Evolutionary conservation across 805 yeast species (phyloP).

Genomic region (Teunomyces atbi): DNA sequence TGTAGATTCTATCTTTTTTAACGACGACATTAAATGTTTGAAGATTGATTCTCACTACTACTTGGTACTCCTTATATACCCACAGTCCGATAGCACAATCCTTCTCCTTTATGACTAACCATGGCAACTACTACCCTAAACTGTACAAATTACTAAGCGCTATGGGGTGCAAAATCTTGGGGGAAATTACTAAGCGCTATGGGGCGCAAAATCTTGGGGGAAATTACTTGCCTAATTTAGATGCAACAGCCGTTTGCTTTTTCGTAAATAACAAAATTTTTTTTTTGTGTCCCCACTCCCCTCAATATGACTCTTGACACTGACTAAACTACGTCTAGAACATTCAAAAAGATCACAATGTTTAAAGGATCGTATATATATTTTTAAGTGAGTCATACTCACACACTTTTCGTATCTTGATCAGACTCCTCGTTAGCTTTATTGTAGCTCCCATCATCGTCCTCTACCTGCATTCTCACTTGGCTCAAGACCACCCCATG

Average conservation of each 20-base stretch:
- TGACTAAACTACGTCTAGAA: too few relatives aligned
- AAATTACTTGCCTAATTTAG: too few relatives aligned
- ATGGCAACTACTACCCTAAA: neutral
- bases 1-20: neutral
- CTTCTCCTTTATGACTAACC: neutral
- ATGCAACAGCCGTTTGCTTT: too few relatives aligned
- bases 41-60: too few relatives aligned
- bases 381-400: neutral
- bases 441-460: conserved; percentile 10
- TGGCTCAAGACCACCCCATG: conserved; percentile 18
- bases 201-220: too few relatives aligned
- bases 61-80: neutral
- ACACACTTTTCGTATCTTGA: neutral
- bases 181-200: too few relatives aligned
- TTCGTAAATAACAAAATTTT: too few relatives aligned
- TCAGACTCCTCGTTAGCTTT: neutral
- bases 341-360: too few relatives aligned
- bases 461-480: conserved; percentile 15
- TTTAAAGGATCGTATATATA: too few relatives aligned
- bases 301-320: too few relatives aligned
- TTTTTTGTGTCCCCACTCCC: too few relatives aligned
- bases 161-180: too few relatives aligned
- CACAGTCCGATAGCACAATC: neutral
- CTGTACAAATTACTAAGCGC: neutral
- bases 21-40: neutral